A percentile compares a stretch with the other conserved stretches of the same genome.
Conservation (phyloP, 257 asterid species). For the Voacanga thouarsii region DNA sequence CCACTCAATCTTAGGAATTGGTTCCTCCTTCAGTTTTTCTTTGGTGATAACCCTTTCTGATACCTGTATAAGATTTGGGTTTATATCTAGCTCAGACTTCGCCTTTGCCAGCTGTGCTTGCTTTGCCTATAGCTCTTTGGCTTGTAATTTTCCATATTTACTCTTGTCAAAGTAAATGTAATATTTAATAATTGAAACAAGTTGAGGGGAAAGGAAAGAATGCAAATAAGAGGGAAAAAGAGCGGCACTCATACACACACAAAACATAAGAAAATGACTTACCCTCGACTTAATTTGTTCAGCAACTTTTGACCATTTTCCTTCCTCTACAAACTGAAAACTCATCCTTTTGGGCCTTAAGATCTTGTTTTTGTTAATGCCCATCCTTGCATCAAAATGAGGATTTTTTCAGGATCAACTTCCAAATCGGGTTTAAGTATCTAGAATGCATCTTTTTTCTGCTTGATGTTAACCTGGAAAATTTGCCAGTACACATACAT, state of each 20-base stretch:
- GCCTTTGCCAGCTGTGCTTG: constrained; percentile 94
- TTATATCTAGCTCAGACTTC: constrained; percentile 83
- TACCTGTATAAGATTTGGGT: constrained; percentile 90
- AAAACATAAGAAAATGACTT: neutral
- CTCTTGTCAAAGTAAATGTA: constrained; percentile 43
- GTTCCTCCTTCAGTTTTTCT: constrained; percentile 81
- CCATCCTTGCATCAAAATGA: constrained; percentile 84
- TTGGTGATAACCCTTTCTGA: constrained; percentile 77
- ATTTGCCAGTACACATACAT: neutral
- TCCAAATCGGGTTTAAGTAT: constrained; percentile 94
- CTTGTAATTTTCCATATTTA: constrained; percentile 93
- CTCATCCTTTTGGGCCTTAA: constrained; percentile 82
- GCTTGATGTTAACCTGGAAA: constrained; percentile 86
- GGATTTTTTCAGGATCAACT: constrained; percentile 84
- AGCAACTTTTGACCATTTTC: constrained; percentile 95
- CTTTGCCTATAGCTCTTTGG: constrained; percentile 83
- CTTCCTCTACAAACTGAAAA: constrained; percentile 97
- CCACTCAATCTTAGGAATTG: constrained; percentile 95
- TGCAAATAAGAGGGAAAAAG: constrained; percentile 8
- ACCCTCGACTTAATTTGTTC: constrained; percentile 81
- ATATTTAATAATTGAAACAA: neutral
- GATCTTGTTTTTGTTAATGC: constrained; percentile 74
- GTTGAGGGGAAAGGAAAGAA: neutral
- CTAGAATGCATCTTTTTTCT: constrained; percentile 92
- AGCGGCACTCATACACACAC: neutral